These are phyloP conservation scores for Aspergillus kassunensis DNA, from an alignment of 495 filamentous ascomycete species.

Conservation along the genomic window DNA sequence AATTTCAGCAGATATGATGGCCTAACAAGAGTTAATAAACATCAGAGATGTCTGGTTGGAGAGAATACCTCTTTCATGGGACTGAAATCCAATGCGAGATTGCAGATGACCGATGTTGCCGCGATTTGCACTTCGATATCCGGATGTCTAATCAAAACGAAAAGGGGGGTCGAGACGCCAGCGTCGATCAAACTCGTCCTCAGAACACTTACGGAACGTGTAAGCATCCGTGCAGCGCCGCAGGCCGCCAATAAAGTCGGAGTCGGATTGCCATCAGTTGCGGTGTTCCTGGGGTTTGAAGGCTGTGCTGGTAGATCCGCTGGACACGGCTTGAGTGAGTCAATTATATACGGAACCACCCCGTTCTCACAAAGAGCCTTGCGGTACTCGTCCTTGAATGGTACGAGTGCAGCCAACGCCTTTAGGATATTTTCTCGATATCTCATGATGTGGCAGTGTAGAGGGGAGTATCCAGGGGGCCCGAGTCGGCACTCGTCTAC, in stretches of 20 bases:
- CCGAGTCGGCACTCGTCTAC: slow-evolving; percentile 47
- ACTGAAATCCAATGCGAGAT: slow-evolving; percentile 79
- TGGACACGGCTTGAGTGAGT: slow-evolving; percentile 66
- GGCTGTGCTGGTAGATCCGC: slow-evolving; percentile 26
- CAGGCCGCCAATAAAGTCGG: slow-evolving; percentile 83
- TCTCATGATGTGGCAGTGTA: slow-evolving; percentile 67
- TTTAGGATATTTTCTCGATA: slow-evolving; percentile 74
- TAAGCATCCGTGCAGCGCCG: slow-evolving; percentile 68
- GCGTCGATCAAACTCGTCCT: slow-evolving; percentile 84
- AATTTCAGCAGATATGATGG: slow-evolving; percentile 70
- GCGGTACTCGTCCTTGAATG: slow-evolving; percentile 78
- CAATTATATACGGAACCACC: slow-evolving; percentile 73
- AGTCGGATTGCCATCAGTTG: slow-evolving; percentile 45
- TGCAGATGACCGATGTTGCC: slow-evolving; percentile 76
- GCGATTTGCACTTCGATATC: slow-evolving; percentile 81
- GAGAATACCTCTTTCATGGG: slow-evolving; percentile 69
- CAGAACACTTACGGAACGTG: slow-evolving; percentile 77
- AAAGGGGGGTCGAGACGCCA: slow-evolving; percentile 74
- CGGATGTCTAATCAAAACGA: slow-evolving; percentile 67
- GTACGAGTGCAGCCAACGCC: slow-evolving; percentile 71
- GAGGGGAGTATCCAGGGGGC: slow-evolving; percentile 55
- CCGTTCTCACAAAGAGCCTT: slow-evolving; percentile 80
- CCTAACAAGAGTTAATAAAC: slow-evolving; percentile 35
- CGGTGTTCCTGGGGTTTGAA: slow-evolving; percentile 35
- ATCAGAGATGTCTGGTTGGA: neutral